Evolutionary conservation across 306 rosid species (phyloP).

Genomic region (Vigna angularis): DNA sequence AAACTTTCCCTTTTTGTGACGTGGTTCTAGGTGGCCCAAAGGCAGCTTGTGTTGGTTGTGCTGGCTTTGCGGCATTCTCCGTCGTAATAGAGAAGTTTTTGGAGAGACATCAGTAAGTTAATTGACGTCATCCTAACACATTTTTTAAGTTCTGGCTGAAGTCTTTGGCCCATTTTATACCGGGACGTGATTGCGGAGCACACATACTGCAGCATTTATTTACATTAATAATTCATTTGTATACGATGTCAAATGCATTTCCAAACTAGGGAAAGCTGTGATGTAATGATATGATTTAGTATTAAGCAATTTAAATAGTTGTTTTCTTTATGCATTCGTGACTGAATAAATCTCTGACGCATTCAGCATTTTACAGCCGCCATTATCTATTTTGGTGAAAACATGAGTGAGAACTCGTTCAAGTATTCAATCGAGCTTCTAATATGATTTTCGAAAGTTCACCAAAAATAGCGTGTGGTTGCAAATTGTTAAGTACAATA

Average conservation of each 20-base stretch:
- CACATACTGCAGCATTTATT: conserved; percentile 7
- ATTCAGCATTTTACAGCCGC: not conserved
- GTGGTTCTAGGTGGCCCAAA: conserved; percentile 82
- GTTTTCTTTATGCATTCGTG: not conserved
- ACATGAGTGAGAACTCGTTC: not conserved
- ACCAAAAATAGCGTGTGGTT: not conserved
- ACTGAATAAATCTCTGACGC: not conserved
- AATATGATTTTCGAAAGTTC: not conserved
- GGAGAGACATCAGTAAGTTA: conserved; percentile 72
- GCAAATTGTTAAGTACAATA: no score
- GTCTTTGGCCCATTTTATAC: conserved; percentile 29
- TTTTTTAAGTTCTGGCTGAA: conserved; percentile 27
- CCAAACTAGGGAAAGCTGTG: conserved; percentile 35
- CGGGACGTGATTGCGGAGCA: not conserved
- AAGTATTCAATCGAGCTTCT: not conserved
- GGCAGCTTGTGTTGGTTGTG: conserved; percentile 93
- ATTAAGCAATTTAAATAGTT: conserved; percentile 16
- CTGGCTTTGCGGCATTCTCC: conserved; percentile 93
- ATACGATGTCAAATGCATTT: conserved; percentile 27
- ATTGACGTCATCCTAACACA: conserved; percentile 28
- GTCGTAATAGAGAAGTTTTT: conserved; percentile 83
- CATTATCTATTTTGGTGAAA: not conserved
- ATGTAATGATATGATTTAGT: conserved; percentile 31
- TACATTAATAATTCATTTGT: conserved; percentile 31
- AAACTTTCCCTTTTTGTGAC: conserved; percentile 43